Evolutionary conservation across 257 asterid genomes (phyloP).

Genomic region (Ballota nigra): DNA sequence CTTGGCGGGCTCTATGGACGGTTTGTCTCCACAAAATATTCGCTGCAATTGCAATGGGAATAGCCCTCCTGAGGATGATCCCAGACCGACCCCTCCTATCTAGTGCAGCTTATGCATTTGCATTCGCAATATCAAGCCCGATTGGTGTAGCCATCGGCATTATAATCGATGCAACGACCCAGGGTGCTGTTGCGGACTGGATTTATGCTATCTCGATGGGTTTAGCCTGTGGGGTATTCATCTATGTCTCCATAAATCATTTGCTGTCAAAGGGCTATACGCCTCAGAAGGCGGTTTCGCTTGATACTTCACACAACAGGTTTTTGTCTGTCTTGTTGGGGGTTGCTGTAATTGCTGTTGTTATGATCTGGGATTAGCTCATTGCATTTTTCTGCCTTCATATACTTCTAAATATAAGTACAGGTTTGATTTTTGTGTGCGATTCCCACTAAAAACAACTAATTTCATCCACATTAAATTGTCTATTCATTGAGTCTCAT

Average conservation of each 20-base stretch:
- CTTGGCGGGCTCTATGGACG: constrained; percentile 93
- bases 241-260: constrained; percentile 81
- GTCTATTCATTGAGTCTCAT: too few species aligned
- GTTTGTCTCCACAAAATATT: constrained; percentile 82
- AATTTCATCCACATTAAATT: too few species aligned
- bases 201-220: constrained; percentile 87
- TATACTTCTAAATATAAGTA: not conserved
- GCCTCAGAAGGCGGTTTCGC: constrained; percentile 38
- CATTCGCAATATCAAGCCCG: constrained; percentile 86
- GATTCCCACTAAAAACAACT: too few species aligned
- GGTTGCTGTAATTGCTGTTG: constrained; percentile 78
- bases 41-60: constrained; percentile 95
- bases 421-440: not conserved
- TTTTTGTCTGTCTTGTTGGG: constrained; percentile 73
- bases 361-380: constrained; percentile 88
- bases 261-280: constrained; percentile 67
- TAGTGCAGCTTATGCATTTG: constrained; percentile 67
- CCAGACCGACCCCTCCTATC: constrained; percentile 83
- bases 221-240: constrained; percentile 80
- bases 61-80: constrained; percentile 87
- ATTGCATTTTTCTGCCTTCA: not conserved
- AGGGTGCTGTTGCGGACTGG: constrained; percentile 85
- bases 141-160: constrained; percentile 81
- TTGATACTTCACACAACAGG: constrained; percentile 48
- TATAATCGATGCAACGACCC: constrained; percentile 69